These are phyloP conservation scores for Moricandia arvensis DNA, from an alignment of 345 rosid genomes.

Conservation along the genomic window DNA sequence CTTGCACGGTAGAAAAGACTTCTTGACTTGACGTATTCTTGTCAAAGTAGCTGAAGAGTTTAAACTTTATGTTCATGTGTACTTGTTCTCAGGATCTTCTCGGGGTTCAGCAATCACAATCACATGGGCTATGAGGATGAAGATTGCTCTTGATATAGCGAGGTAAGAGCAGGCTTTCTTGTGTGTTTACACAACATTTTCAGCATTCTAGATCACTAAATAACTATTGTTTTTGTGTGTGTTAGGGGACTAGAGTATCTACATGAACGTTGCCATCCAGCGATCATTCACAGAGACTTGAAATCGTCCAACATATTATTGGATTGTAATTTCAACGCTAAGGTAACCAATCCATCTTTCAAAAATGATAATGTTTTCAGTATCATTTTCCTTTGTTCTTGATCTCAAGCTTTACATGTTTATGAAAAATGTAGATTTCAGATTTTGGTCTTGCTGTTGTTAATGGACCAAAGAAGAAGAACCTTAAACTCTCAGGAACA, in stretches of 20 bases:
- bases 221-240: neutral
- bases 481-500: constrained; percentile 89
- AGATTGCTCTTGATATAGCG: constrained; percentile 86
- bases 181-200: neutral
- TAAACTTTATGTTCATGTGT: neutral
- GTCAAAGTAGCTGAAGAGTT: neutral
- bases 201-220: neutral
- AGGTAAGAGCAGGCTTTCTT: constrained; percentile 51
- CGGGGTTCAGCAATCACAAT: constrained; percentile 67
- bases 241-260: constrained; percentile 91
- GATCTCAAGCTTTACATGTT: neutral
- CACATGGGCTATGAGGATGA: constrained; percentile 89
- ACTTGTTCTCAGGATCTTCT: constrained; percentile 57
- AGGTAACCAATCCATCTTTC: constrained; percentile 51
- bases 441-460: constrained; percentile 97
- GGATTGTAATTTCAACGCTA: constrained; percentile 86
- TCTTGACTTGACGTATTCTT: constrained; percentile 1
- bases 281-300: constrained; percentile 96
- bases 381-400: neutral
- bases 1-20: constrained; percentile 77
- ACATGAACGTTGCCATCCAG: constrained; percentile 87
- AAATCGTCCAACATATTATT: constrained; percentile 92
- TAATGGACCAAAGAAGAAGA: constrained; percentile 61
- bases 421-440: constrained; percentile 58
- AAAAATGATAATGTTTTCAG: neutral